A percentile compares a stretch with the other conserved stretches of the same genome.
Conservation (phyloP, 345 rosid species). For the Combretum micranthum region DNA sequence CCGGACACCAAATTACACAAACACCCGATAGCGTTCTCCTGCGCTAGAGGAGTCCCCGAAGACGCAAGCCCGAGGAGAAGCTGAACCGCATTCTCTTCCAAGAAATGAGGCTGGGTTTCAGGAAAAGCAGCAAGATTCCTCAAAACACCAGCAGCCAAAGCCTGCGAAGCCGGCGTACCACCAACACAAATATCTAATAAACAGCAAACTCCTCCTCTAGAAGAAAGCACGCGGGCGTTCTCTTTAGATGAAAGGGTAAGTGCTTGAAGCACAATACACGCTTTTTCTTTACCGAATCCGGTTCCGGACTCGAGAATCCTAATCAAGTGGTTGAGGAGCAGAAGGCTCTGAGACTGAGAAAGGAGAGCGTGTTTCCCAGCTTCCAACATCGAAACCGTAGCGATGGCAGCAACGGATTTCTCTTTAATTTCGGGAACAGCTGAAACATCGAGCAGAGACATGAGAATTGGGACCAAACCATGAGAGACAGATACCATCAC, state of each 20-base stretch:
- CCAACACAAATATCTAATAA: slow-evolving; percentile 68
- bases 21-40: slow-evolving; percentile 75
- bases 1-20: slow-evolving; percentile 51
- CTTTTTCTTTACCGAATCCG: slow-evolving; percentile 75
- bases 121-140: slow-evolving; percentile 51
- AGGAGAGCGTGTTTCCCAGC: slow-evolving; percentile 69
- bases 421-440: slow-evolving; percentile 52
- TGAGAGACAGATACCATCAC: slow-evolving; percentile 85
- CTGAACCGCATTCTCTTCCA: slow-evolving; percentile 57
- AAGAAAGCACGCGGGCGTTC: slow-evolving; percentile 74
- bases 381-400: slow-evolving; percentile 67
- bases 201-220: slow-evolving; percentile 82
- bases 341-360: slow-evolving; percentile 79
- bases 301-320: slow-evolving; percentile 84
- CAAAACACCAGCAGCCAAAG: slow-evolving; percentile 78
- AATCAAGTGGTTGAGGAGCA: slow-evolving; percentile 63
- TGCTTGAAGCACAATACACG: slow-evolving; percentile 75
- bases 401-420: slow-evolving; percentile 59
- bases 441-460: slow-evolving; percentile 56
- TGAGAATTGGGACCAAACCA: slow-evolving; percentile 77
- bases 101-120: slow-evolving; percentile 64
- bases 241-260: slow-evolving; percentile 56
- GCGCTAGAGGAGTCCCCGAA: slow-evolving; percentile 68
- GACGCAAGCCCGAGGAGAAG: slow-evolving; percentile 55
- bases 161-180: slow-evolving; percentile 84